Base-by-base conservation (phyloP, 345 rosid species). In the Populus simonii region DNA sequence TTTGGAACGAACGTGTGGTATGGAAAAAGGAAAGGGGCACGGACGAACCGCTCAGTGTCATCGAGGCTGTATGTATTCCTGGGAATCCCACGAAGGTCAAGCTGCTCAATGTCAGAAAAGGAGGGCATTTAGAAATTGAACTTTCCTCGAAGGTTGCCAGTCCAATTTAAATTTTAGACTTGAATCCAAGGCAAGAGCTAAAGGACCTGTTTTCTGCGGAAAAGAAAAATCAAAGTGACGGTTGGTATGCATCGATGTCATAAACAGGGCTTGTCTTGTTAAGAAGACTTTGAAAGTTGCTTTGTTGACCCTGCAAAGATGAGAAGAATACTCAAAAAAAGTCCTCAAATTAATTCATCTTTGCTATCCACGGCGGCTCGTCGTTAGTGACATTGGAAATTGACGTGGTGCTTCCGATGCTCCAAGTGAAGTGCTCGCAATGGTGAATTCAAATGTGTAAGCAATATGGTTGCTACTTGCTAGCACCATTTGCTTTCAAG, bases 181-280 rank as follows among this genome's bases (percentile, higher is more conserved):
- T 7, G 38, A 2, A 1, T 10, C 9, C 65, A 22, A 2, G 13
- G 33, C 74, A 31, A 51, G 3, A 7, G 25, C 35, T 33, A 33
- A 4, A 33, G 0, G 5, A 3, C 6, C 38, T 13, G 49, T 11
- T 10, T 8, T 25, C 8, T 25, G 8, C 3, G 35, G 62, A 49
- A 16, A 49, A 4, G 20, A 16, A 18, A 5, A 17, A 51, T 0
- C 17, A 18, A 0, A 51, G 57, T 0, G 6, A 51, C 0, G 57
- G 47, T 77, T 41, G 84, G 78, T 31, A 27, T 61, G 57, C 35
- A 53, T 70, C 76, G 1, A 1, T 29, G 43, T 70, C 78, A 51
- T 11, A 10, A 12, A 27, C 2, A 0, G 25, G 1, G 22, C 0
- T 41, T 17, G 17, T 25, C 39, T 45, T 15, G 1, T 29, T 10